Percentiles rank a stretch among this genome's conserved stretches.
These are phyloP conservation scores for Fagopyrum tataricum DNA, from an alignment of 148 eudicot genomes.

Conservation along the genomic window DNA sequence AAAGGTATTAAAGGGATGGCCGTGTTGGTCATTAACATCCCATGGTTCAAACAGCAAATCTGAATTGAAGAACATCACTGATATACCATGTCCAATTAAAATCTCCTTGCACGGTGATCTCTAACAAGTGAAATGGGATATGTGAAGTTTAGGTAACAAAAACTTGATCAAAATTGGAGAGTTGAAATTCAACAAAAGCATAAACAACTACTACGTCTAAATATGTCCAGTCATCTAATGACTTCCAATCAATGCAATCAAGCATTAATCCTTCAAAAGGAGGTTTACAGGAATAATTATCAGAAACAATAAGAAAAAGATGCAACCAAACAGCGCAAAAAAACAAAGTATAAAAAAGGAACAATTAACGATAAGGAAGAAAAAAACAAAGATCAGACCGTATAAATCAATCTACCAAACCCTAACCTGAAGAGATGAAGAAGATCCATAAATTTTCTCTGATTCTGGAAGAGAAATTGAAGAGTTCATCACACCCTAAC, in stretches of 20 bases:
- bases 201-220: too few species aligned
- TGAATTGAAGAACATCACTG: slow-evolving; percentile 82
- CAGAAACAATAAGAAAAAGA: not conserved
- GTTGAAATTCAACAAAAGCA: not conserved
- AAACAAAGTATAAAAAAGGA: not conserved
- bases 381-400: slow-evolving; percentile 32
- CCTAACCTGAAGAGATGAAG: too few species aligned
- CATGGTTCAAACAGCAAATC: slow-evolving; percentile 96
- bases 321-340: not conserved
- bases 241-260: too few species aligned
- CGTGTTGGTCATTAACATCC: slow-evolving; percentile 68
- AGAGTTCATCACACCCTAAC: too few species aligned
- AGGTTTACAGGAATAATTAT: too few species aligned
- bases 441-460: too few species aligned
- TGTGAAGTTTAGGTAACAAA: slow-evolving; percentile 18
- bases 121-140: slow-evolving; percentile 93
- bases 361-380: not conserved
- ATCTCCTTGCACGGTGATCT: slow-evolving; percentile 87
- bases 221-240: too few species aligned
- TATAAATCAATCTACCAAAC: too few species aligned
- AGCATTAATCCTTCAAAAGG: too few species aligned
- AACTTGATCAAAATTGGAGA: not conserved
- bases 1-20: slow-evolving; percentile 75
- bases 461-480: too few species aligned
- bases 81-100: slow-evolving; percentile 59